These are phyloP conservation scores for Ogataea zsoltii DNA, from an alignment of 805 yeast species.

Conservation along the genomic window DNA sequence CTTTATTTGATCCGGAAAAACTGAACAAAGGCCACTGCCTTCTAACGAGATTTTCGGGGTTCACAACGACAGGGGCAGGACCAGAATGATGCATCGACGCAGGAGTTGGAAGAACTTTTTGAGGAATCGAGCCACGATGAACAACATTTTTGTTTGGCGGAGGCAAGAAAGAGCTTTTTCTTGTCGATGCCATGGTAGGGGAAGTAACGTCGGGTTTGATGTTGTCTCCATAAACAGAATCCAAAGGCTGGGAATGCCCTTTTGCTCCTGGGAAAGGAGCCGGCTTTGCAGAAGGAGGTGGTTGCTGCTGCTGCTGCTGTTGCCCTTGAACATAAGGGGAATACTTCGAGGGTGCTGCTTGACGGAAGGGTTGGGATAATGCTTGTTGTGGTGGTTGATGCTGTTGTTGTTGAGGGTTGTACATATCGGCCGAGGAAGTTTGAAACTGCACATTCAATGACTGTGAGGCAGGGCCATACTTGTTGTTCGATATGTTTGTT, in stretches of 20 bases:
- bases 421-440: neutral
- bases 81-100: conserved; percentile 20
- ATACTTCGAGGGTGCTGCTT: conserved; percentile 15
- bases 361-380: conserved; percentile 1
- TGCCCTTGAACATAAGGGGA: conserved; percentile 18
- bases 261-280: conserved; percentile 9
- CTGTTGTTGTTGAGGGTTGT: conserved; percentile 1
- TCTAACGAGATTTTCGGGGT: conserved; percentile 54
- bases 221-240: conserved; percentile 23
- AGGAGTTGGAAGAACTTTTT: conserved; percentile 5
- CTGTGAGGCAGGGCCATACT: conserved; percentile 1
- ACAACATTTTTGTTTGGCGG: conserved; percentile 15
- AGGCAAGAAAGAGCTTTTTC: conserved; percentile 20
- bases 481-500: neutral
- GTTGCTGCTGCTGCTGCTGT: conserved; percentile 9
- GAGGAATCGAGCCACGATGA: neutral
- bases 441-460: conserved; percentile 1
- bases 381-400: conserved; percentile 2
- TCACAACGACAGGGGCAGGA: conserved; percentile 40
- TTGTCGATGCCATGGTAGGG: conserved; percentile 10
- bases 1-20: conserved; percentile 54
- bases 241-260: conserved; percentile 15
- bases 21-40: conserved; percentile 77
- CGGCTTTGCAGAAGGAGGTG: conserved; percentile 6
- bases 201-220: conserved; percentile 20